Conservation (phyloP, 2,329 filamentous ascomycete genomes). For the Fusarium hostae region DNA sequence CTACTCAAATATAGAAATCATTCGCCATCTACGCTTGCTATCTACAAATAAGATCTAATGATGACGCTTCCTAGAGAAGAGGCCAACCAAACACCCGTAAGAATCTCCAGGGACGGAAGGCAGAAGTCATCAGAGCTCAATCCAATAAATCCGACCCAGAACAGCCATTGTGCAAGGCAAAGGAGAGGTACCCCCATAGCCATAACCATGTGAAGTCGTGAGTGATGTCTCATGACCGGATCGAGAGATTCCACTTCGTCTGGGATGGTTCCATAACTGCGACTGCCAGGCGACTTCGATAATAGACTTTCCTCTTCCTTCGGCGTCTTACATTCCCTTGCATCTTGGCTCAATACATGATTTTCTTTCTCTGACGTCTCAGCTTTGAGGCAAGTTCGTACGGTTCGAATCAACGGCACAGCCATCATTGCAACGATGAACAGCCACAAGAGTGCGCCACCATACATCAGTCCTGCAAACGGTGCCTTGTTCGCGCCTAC, state of each 20-base stretch:
- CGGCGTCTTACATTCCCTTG: fast-evolving
- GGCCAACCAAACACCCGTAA: background rate
- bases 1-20: background rate
- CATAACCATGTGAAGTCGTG: background rate
- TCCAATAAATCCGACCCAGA: slow-evolving; percentile 26
- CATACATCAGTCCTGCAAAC: slow-evolving; percentile 12
- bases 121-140: slow-evolving; percentile 11
- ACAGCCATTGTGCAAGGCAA: slow-evolving; percentile 20
- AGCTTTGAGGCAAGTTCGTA: background rate
- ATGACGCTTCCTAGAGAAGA: background rate
- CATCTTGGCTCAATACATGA: fast-evolving
- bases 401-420: background rate
- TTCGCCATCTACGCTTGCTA: background rate
- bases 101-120: background rate
- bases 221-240: background rate
- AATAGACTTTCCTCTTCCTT: background rate
- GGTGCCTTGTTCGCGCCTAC: background rate
- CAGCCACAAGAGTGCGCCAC: slow-evolving; percentile 18
- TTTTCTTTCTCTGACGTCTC: fast-evolving
- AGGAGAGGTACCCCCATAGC: background rate
- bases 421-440: background rate
- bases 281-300: background rate
- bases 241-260: fast-evolving
- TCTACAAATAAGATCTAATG: background rate
- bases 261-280: background rate